Conservation (phyloP, 176 grass and related monocot genomes). For the Ensete glaucum region DNA sequence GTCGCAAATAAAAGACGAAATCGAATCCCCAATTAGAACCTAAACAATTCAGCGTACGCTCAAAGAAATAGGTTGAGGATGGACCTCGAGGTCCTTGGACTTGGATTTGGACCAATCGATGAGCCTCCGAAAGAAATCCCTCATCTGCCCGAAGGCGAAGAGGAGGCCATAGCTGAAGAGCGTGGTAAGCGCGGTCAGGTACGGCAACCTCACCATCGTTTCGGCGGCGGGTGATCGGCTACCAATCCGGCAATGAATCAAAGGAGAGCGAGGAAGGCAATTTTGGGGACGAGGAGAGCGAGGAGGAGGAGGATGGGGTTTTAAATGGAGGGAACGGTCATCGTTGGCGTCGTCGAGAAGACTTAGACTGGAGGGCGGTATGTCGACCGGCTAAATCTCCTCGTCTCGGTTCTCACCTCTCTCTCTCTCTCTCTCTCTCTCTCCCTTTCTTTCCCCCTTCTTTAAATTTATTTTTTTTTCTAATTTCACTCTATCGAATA, state of each 20-base stretch:
- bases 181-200: slow-evolving; percentile 61
- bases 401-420: no score
- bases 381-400: background rate
- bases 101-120: slow-evolving; percentile 56
- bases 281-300: background rate
- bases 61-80: background rate
- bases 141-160: slow-evolving; percentile 67
- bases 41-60: slow-evolving; percentile 10
- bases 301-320: background rate
- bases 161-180: slow-evolving; percentile 78
- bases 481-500: no score
- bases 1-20: background rate
- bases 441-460: no score
- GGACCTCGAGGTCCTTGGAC: slow-evolving; percentile 54
- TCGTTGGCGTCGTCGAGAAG: background rate
- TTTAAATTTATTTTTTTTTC: no score
- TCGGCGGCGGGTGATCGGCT: background rate
- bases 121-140: slow-evolving; percentile 59
- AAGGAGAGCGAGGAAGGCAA: slow-evolving; percentile 1
- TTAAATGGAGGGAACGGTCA: background rate
- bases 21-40: background rate
- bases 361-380: background rate
- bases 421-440: no score
- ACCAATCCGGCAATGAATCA: background rate
- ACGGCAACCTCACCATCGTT: slow-evolving; percentile 73